A percentile compares a stretch with the other conserved stretches of the same genome.
Conservation (phyloP, 345 rosid species). For the Eucalyptus regnans region DNA sequence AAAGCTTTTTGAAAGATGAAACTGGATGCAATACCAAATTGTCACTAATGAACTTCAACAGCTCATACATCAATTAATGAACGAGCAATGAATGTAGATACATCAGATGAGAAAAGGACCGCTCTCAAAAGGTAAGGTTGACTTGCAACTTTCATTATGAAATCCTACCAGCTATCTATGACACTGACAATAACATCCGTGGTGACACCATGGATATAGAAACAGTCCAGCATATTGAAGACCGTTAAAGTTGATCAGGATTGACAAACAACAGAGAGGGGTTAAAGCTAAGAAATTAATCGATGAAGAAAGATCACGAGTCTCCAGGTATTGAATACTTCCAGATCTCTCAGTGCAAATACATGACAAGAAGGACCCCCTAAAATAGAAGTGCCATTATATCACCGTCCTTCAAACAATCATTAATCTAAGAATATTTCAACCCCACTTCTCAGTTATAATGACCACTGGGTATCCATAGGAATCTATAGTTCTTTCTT, state of each 20-base stretch:
- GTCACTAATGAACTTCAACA: background rate
- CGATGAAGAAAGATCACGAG: background rate
- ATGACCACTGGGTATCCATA: background rate
- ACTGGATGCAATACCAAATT: background rate
- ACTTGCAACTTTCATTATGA: background rate
- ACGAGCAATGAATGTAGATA: background rate
- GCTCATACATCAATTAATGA: background rate
- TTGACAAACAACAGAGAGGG: background rate
- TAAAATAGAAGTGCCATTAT: background rate
- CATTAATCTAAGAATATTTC: background rate
- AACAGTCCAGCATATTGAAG: background rate
- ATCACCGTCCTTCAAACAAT: background rate
- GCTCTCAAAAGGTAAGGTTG: background rate
- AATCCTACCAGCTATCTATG: background rate
- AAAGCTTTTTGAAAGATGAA: background rate
- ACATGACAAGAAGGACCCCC: background rate
- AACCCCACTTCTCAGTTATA: background rate
- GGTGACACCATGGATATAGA: background rate
- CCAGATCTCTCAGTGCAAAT: background rate
- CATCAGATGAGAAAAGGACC: background rate
- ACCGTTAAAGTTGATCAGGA: background rate
- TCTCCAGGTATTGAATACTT: background rate
- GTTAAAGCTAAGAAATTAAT: background rate
- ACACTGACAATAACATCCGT: background rate
- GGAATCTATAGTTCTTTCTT: background rate